Percentiles rank a stretch among this genome's conserved stretches.
Conservation (phyloP, 139 green algal genomes). For the Ettlia oleoabundans region DNA sequence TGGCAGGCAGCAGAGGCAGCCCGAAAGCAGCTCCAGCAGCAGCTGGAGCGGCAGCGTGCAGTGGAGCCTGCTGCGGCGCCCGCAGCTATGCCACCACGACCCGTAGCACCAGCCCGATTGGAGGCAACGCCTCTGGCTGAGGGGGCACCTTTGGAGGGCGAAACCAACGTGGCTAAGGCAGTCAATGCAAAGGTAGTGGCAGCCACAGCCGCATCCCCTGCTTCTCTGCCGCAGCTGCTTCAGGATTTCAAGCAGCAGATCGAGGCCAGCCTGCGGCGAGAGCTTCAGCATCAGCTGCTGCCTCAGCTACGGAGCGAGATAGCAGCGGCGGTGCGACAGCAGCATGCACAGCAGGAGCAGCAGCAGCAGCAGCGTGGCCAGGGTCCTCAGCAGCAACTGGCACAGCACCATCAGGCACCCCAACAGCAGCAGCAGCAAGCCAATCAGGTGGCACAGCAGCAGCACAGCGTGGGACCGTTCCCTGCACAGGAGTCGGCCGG, state of each 20-base stretch:
- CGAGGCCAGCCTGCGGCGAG: background rate
- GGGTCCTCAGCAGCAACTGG: background rate
- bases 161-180: too few relatives aligned
- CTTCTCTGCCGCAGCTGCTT: background rate
- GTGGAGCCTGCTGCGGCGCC: background rate
- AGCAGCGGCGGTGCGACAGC: background rate
- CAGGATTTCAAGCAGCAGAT: conserved; percentile 6
- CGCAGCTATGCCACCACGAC: too few relatives aligned
- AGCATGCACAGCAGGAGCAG: background rate
- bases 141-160: too few relatives aligned
- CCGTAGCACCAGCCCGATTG: too few relatives aligned
- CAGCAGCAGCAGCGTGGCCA: background rate
- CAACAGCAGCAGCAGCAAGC: background rate
- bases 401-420: background rate
- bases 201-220: background rate
- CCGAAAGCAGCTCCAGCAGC: background rate
- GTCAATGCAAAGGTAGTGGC: too few relatives aligned
- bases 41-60: background rate
- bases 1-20: background rate
- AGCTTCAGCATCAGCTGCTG: conserved; percentile 8
- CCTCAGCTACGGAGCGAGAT: background rate
- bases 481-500: too few relatives aligned
- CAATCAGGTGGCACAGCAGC: too few relatives aligned
- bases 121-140: too few relatives aligned
- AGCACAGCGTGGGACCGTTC: too few relatives aligned